Evolutionary conservation across 306 rosid genomes (phyloP).

Genomic region (Prunus padus): DNA sequence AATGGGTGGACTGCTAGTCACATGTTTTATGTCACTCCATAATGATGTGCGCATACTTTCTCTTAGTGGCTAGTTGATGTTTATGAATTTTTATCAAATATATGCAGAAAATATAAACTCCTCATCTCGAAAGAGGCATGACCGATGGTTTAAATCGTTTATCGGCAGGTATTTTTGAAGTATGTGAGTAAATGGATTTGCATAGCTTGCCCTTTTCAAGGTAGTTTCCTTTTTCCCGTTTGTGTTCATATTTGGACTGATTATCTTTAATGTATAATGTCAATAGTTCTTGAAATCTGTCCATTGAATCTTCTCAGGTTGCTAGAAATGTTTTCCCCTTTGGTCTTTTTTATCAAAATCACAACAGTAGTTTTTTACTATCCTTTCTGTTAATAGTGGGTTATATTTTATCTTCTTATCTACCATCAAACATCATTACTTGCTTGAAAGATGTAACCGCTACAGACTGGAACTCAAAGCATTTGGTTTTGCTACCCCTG

Average conservation of each 20-base stretch:
- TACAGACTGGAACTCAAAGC: constrained; percentile 1
- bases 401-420: no score
- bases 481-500: background rate
- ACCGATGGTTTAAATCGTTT: constrained; percentile 32
- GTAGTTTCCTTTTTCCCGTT: constrained; percentile 30
- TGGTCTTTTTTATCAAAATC: background rate
- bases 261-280: background rate
- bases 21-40: constrained; percentile 74
- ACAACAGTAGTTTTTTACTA: background rate
- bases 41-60: constrained; percentile 56
- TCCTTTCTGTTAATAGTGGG: background rate
- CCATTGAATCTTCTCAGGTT: background rate
- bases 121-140: background rate
- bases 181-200: constrained; percentile 87
- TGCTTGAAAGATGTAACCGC: background rate
- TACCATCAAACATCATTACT: background rate
- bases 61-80: constrained; percentile 27
- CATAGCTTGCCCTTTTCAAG: constrained; percentile 95
- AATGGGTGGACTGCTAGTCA: constrained; percentile 82
- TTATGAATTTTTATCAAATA: constrained; percentile 11
- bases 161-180: constrained; percentile 70
- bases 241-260: background rate
- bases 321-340: background rate
- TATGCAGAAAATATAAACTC: constrained; percentile 17
- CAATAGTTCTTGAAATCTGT: background rate